Percentiles rank a stretch among this genome's conserved stretches.
phyloP scores from a whole-genome alignment of 345 rosid species.

The Microthlaspi erraticum region DNA sequence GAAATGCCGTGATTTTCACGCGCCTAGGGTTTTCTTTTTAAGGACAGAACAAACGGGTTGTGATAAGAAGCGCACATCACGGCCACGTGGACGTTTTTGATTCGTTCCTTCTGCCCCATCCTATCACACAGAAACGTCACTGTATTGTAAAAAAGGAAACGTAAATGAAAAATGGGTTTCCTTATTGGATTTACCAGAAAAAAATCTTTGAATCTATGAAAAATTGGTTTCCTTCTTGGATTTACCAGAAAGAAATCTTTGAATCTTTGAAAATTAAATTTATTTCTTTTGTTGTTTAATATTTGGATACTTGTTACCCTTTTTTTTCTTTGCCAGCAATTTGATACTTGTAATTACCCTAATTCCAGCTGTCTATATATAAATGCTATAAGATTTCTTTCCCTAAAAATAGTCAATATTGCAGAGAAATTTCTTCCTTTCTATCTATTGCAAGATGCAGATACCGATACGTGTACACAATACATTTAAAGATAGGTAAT shows the following conservation, averaged over 20 bases:
- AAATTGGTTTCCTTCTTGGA: conserved; percentile 1
- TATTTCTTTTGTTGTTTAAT: conserved; percentile 22
- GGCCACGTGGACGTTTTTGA: conserved; percentile 45
- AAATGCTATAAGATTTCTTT: background rate
- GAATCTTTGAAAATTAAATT: background rate
- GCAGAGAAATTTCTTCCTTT: background rate
- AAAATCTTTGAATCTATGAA: background rate
- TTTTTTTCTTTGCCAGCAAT: no score
- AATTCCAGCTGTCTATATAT: background rate
- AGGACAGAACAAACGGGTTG: conserved; percentile 51
- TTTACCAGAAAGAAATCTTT: background rate
- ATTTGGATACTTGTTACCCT: background rate
- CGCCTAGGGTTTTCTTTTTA: conserved; percentile 61
- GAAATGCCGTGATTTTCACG: conserved; percentile 5
- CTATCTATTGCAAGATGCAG: background rate
- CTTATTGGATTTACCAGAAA: background rate
- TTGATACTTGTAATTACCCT: conserved; percentile 34
- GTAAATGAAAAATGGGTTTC: conserved; percentile 11
- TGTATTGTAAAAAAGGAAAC: background rate
- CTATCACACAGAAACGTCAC: conserved; percentile 34
- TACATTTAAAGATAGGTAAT: conserved; percentile 20
- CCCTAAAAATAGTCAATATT: background rate
- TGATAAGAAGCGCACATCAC: conserved; percentile 69
- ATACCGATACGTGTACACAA: conserved; percentile 27
- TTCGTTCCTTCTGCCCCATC: conserved; percentile 43